A percentile compares a stretch with the other conserved stretches of the same genome.
These are phyloP conservation scores for Aphanomyces astaci DNA, from an alignment of 352 stramenopile species.

Conservation along the genomic window DNA sequence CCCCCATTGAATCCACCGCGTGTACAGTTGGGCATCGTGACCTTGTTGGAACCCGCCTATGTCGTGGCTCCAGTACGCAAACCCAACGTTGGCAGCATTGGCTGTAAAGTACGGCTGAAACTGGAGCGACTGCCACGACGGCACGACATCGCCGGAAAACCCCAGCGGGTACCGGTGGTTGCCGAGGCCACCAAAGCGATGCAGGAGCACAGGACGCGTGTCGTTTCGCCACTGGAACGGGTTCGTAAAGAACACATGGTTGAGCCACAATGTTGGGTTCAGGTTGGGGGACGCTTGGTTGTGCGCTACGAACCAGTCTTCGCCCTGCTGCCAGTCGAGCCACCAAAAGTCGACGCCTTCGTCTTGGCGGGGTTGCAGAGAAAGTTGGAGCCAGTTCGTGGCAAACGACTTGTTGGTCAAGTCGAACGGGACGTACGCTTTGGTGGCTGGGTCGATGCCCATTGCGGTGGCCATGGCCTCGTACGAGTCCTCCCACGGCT, in stretches of 20 bases:
- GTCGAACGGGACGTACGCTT: conserved; percentile 35
- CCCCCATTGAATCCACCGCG: conserved; percentile 42
- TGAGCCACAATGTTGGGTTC: conserved; percentile 48
- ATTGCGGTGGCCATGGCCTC: conserved; percentile 28
- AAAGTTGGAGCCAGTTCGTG: conserved; percentile 29
- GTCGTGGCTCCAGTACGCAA: conserved; percentile 44
- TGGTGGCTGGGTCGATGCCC: conserved; percentile 30
- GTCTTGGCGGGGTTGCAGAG: conserved; percentile 25
- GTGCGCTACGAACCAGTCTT: conserved; percentile 31
- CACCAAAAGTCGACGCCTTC: conserved; percentile 48
- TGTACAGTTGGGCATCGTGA: conserved; percentile 32
- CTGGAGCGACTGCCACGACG: conserved; percentile 31
- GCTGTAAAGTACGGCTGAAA: conserved; percentile 46
- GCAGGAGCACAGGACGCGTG: conserved; percentile 33
- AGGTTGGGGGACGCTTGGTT: conserved; percentile 26
- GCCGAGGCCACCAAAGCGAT: conserved; percentile 42
- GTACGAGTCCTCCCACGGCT: conserved; percentile 35
- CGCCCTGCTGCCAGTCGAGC: conserved; percentile 57
- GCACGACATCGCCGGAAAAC: conserved; percentile 41
- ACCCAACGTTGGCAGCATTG: conserved; percentile 43
- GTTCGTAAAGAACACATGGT: conserved; percentile 39
- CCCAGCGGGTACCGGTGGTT: conserved; percentile 47
- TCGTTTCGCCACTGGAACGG: conserved; percentile 31
- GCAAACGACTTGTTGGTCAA: conserved; percentile 32
- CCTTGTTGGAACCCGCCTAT: conserved; percentile 33